Conservation (phyloP, 2,329 filamentous ascomycete genomes). For the Delphinella strobiligena region DNA sequence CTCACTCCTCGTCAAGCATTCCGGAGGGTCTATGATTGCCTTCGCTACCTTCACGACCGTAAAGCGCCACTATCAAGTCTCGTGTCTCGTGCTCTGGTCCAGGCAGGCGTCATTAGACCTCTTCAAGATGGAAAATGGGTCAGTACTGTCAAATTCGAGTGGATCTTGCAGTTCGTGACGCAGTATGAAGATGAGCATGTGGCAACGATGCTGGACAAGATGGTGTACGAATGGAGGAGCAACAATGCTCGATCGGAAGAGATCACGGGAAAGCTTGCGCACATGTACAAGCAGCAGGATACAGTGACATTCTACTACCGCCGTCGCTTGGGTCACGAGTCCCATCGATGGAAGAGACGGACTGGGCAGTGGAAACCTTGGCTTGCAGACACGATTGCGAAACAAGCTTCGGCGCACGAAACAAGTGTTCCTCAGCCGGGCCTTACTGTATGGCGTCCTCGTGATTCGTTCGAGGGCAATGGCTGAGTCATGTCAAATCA, state of each 20-base stretch:
- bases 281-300: no score
- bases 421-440: no score
- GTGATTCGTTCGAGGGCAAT: no score
- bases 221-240: slow-evolving; percentile 5
- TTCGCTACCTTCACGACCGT: slow-evolving; percentile 29
- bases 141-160: slow-evolving; percentile 25
- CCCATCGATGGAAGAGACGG: no score
- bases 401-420: no score
- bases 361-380: no score
- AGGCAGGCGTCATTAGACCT: slow-evolving; percentile 35
- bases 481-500: no score
- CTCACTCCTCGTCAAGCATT: slow-evolving; percentile 30
- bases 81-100: slow-evolving; percentile 37
- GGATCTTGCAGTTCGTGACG: slow-evolving; percentile 31
- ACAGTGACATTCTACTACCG: no score
- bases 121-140: slow-evolving; percentile 26
- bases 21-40: slow-evolving; percentile 35
- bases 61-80: slow-evolving; percentile 30
- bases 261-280: no score
- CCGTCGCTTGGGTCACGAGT: no score
- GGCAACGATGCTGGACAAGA: slow-evolving; percentile 21
- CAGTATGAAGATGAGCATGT: slow-evolving; percentile 31
- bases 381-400: no score
- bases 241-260: slow-evolving; percentile 2
- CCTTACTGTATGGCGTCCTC: no score